Evolutionary conservation across 257 asterid genomes (phyloP).

Genomic region (Mentha longifolia): DNA sequence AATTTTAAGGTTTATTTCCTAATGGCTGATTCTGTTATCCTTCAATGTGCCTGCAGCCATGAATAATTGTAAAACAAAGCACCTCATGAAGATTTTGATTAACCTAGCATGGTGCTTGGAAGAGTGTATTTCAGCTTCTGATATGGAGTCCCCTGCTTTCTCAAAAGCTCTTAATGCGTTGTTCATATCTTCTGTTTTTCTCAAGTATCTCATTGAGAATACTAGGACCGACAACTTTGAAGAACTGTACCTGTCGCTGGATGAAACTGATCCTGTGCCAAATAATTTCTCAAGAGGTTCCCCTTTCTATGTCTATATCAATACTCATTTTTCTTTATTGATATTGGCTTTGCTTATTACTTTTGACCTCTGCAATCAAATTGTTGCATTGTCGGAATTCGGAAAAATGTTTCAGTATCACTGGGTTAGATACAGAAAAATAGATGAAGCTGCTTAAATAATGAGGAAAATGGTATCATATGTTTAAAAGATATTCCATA

Average conservation of each 20-base stretch:
- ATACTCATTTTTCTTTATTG: constrained; percentile 14
- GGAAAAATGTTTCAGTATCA: constrained; percentile 3
- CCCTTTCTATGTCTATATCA: constrained; percentile 20
- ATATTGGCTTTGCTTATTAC: constrained; percentile 3
- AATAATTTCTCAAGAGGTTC: constrained; percentile 68
- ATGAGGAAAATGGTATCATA: constrained; percentile 7
- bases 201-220: constrained; percentile 83
- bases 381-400: constrained; percentile 9
- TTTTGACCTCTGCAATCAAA: not conserved
- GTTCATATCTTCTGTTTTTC: constrained; percentile 81
- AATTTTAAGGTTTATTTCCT: not conserved
- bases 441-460: not conserved
- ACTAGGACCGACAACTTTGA: constrained; percentile 70
- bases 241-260: constrained; percentile 73
- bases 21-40: constrained; percentile 33
- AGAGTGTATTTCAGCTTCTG: constrained; percentile 78
- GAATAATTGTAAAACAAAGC: constrained; percentile 84
- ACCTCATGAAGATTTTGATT: constrained; percentile 84
- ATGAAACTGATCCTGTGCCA: constrained; percentile 69
- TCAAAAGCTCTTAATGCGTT: constrained; percentile 80
- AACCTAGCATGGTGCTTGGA: constrained; percentile 88
- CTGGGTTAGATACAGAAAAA: constrained; percentile 5
- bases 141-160: constrained; percentile 57
- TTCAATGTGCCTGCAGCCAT: constrained; percentile 57
- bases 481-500: not conserved